Evolutionary conservation across 139 green algal genomes (phyloP).

Genomic region (Dunaliella sp.): DNA sequence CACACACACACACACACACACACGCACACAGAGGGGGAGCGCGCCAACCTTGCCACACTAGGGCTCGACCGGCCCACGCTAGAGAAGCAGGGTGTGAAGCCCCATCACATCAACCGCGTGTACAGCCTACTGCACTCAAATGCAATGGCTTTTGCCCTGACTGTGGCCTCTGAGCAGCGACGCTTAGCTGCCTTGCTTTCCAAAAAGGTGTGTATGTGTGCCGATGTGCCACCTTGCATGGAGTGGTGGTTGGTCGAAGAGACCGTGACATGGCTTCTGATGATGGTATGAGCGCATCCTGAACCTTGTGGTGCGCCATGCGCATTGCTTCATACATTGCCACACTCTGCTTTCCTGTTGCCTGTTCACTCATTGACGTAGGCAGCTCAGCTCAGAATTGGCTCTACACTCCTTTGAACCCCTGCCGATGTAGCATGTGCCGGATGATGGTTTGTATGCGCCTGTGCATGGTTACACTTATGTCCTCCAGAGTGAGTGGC

Average conservation of each 20-base stretch:
- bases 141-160: not conserved
- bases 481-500: not conserved
- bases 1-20: not conserved
- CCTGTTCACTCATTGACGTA: too few relatives aligned
- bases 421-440: too few relatives aligned
- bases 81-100: conserved; percentile 5
- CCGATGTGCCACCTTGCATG: too few relatives aligned
- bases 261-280: too few relatives aligned
- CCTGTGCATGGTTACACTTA: not conserved
- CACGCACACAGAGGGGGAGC: not conserved
- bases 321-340: too few relatives aligned
- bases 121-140: conserved; percentile 6
- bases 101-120: conserved; percentile 20
- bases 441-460: too few relatives aligned
- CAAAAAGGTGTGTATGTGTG: conserved; percentile 18
- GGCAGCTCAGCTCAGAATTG: too few relatives aligned
- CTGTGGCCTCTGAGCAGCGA: conserved; percentile 43
- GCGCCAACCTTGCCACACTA: not conserved
- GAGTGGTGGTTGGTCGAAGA: too few relatives aligned
- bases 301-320: too few relatives aligned
- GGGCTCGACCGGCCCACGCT: not conserved
- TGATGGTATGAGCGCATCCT: too few relatives aligned
- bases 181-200: conserved; percentile 23
- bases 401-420: too few relatives aligned
- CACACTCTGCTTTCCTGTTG: too few relatives aligned